Base-by-base conservation (phyloP, 495 filamentous ascomycete species). In the Penicillium ochrochloron region DNA sequence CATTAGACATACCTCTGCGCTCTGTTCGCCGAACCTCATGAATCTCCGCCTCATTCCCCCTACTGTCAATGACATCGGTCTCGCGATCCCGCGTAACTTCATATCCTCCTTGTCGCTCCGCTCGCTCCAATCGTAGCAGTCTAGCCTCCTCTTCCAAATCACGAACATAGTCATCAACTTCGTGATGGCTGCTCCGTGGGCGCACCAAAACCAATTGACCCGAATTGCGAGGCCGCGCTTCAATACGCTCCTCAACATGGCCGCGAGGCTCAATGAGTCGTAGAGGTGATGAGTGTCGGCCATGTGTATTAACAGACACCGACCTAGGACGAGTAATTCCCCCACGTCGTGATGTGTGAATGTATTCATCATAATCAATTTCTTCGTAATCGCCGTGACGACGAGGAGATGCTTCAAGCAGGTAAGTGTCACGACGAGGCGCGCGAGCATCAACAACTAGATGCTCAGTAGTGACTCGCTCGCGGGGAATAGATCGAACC, bases 1-100 rank as follows among this genome's bases (percentile, higher is more conserved):
- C 89, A 83, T 93, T 1, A 48, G 44, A 44, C 89, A 83, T 93
- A 96, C 93, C 91, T 90, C 85, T 92, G 77, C 88, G 88, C 73
- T 96, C 91, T 81, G 88, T 90, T 78, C 90, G 88, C 66, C 65
- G 61, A 35, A 95, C 80, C 68, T 92, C 84, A 23, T 89, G 69
- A 14, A 86, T 74, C 57, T 86, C 82, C 61, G 84, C 78, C 61
- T 69, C 66, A 41, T 80, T 83, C 19, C 86, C 85, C 33, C 78
- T 77, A 29, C 82, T 78, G 15, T 78, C 71, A 60, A 76, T 73
- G 14, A 76, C 69, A 12, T 77, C 72, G 15, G 72, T 76, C 14
- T 80, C 73, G 69, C 80, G 86, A 80, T 69, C 81, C 72, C 73
- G 88, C 44, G 77, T 75, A 39, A 78, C 70, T 17, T 80, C 77